A percentile compares a stretch with the other conserved stretches of the same genome.
Evolutionary conservation across 345 rosid genomes (phyloP).

Genomic region (Angophora floribunda): DNA sequence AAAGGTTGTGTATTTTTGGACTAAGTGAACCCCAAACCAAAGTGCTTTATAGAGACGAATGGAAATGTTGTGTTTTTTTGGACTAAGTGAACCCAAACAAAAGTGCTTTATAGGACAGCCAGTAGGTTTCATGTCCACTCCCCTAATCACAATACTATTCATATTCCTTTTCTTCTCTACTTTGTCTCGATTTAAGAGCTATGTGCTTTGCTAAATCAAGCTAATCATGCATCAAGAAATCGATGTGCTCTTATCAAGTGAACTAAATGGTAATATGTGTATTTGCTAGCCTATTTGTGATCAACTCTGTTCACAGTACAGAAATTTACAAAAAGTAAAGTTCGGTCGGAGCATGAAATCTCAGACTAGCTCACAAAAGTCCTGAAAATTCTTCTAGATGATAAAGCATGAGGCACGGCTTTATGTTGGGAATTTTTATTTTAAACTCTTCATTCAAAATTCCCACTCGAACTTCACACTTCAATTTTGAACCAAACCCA

Average conservation of each 20-base stretch:
- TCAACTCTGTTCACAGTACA: neutral
- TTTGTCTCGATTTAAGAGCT: neutral
- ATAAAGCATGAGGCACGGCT: neutral
- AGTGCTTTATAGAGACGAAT: neutral
- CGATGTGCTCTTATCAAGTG: neutral
- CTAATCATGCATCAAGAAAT: neutral
- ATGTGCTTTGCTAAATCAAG: neutral
- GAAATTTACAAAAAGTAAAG: accelerated
- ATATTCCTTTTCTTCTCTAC: neutral
- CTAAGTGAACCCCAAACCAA: neutral
- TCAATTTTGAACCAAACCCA: neutral
- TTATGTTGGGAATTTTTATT: neutral
- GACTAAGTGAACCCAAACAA: neutral
- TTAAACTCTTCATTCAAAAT: neutral
- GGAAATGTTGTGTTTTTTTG: neutral
- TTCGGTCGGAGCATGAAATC: neutral
- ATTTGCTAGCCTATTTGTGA: neutral
- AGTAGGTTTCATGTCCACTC: neutral
- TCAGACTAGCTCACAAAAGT: accelerated
- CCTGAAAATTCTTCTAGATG: neutral
- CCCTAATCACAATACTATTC: neutral
- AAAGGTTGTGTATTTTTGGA: neutral
- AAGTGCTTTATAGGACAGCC: neutral
- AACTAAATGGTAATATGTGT: neutral
- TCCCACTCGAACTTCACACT: neutral